phyloP scores from a whole-genome alignment of 1,284 basidiomycete genomes.

The Leccinum pachyderme region DNA sequence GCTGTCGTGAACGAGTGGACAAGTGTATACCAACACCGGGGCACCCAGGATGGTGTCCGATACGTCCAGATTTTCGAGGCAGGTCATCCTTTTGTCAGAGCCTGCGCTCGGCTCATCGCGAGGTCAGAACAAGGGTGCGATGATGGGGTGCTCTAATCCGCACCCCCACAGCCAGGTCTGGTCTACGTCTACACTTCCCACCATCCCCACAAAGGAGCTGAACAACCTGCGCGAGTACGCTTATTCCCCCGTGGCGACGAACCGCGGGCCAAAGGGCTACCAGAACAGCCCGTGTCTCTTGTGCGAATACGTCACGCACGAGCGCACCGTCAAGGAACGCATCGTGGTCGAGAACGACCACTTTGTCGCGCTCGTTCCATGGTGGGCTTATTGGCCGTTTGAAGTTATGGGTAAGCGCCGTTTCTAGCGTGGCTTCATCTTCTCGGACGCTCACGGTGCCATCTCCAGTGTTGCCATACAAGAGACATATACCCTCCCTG shows the following conservation, averaged over 20 bases:
- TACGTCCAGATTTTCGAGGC: conserved; percentile 93
- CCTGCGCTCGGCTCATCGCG: background rate
- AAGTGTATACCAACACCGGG: conserved; percentile 61
- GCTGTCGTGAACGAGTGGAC: conserved; percentile 79
- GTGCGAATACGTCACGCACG: conserved; percentile 81
- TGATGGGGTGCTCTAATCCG: conserved; percentile 97
- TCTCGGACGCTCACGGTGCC: conserved; percentile 8
- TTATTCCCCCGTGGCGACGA: conserved; percentile 33
- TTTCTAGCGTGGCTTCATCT: background rate
- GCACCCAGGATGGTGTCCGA: conserved; percentile 62
- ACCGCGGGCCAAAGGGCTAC: conserved; percentile 56
- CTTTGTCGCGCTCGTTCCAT: conserved; percentile 89
- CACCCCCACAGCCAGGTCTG: conserved; percentile 95
- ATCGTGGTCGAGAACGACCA: conserved; percentile 76
- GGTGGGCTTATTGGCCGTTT: conserved; percentile 97
- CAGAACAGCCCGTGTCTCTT: conserved; percentile 71
- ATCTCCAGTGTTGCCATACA: conserved; percentile 69
- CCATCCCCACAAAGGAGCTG: conserved; percentile 67
- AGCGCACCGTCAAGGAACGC: conserved; percentile 59
- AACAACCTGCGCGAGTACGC: conserved; percentile 59
- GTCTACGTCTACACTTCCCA: conserved; percentile 77
- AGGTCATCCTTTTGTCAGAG: conserved; percentile 7
- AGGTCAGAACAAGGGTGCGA: conserved; percentile 84
- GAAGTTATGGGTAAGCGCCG: conserved; percentile 68
- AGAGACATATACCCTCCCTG: conserved; percentile 74